phyloP scores from a whole-genome alignment of 257 asterid genomes.

The Plantago major region DNA sequence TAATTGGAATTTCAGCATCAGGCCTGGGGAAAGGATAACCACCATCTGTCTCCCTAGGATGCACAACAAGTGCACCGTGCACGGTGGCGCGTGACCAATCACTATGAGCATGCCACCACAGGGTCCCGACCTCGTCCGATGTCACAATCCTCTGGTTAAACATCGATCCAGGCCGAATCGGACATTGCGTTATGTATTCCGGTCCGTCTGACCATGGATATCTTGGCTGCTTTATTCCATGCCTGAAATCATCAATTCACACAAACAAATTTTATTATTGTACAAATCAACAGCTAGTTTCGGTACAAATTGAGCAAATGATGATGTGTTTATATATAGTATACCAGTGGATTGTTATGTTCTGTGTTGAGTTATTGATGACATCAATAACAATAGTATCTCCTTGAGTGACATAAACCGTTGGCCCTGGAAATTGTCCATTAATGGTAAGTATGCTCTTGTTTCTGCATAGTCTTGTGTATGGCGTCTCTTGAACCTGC shows the following conservation, averaged over 20 bases:
- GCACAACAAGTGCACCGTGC: constrained; percentile 37
- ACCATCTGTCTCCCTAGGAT: constrained; percentile 15
- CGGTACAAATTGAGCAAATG: too few species aligned
- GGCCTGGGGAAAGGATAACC: constrained; percentile 38
- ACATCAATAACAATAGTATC: constrained; percentile 33
- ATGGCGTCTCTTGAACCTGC: constrained; percentile 29
- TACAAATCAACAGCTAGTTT: too few species aligned
- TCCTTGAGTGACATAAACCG: constrained; percentile 32
- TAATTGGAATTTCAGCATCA: constrained; percentile 33
- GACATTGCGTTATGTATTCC: constrained; percentile 40
- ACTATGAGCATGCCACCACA: constrained; percentile 66
- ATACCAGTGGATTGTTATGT: constrained; percentile 44
- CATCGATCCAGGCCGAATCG: constrained; percentile 32
- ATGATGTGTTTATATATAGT: not conserved
- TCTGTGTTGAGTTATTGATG: constrained; percentile 21
- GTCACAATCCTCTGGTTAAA: constrained; percentile 33
- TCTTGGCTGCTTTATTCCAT: constrained; percentile 46
- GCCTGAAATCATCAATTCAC: constrained; percentile 27
- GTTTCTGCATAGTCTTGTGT: constrained; percentile 33
- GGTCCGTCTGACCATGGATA: constrained; percentile 61
- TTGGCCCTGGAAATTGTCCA: constrained; percentile 47
- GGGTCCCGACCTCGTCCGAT: constrained; percentile 42
- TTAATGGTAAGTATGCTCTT: constrained; percentile 39
- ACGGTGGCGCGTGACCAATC: constrained; percentile 49
- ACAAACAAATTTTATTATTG: too few species aligned